These are phyloP conservation scores for Fusarium torreyae DNA, from an alignment of 2,329 filamentous ascomycete species.

Conservation along the genomic window DNA sequence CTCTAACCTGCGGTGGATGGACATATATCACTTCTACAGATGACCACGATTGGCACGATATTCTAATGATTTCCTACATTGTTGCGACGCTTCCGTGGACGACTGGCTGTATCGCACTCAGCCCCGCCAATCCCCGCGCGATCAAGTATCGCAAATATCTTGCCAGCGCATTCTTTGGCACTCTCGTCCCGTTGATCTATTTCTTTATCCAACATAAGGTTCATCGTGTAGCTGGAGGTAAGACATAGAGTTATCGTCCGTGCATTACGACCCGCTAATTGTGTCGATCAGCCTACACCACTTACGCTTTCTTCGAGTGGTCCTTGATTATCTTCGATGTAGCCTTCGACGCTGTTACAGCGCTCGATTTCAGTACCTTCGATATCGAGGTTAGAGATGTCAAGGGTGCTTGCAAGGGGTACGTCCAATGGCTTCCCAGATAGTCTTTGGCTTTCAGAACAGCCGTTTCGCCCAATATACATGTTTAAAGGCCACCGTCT, in stretches of 20 bases:
- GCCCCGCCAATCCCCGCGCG: slow-evolving; percentile 85
- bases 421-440: slow-evolving; percentile 95
- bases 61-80: slow-evolving; percentile 99
- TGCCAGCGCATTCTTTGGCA: slow-evolving; percentile 88
- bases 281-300: slow-evolving; percentile 84
- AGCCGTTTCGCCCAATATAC: slow-evolving; percentile 52
- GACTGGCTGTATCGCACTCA: slow-evolving; percentile 87
- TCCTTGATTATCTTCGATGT: slow-evolving; percentile 94
- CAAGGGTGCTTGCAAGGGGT: slow-evolving; percentile 95
- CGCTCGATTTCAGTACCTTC: slow-evolving; percentile 90
- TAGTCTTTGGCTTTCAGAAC: slow-evolving; percentile 66
- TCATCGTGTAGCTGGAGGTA: slow-evolving; percentile 92
- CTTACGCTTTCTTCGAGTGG: slow-evolving; percentile 99
- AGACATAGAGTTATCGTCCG: slow-evolving; percentile 50
- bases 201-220: slow-evolving; percentile 99
- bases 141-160: slow-evolving; percentile 92
- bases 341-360: slow-evolving; percentile 94
- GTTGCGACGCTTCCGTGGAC: slow-evolving; percentile 97
- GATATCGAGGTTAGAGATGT: slow-evolving; percentile 91
- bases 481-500: slow-evolving; percentile 55
- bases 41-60: slow-evolving; percentile 98
- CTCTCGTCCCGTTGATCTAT: slow-evolving; percentile 90
- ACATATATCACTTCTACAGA: slow-evolving; percentile 99
- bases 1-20: slow-evolving; percentile 96
- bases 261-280: slow-evolving; percentile 32